phyloP scores from a whole-genome alignment of 2,329 filamentous ascomycete species.

The Fusarium phyllophilum region DNA sequence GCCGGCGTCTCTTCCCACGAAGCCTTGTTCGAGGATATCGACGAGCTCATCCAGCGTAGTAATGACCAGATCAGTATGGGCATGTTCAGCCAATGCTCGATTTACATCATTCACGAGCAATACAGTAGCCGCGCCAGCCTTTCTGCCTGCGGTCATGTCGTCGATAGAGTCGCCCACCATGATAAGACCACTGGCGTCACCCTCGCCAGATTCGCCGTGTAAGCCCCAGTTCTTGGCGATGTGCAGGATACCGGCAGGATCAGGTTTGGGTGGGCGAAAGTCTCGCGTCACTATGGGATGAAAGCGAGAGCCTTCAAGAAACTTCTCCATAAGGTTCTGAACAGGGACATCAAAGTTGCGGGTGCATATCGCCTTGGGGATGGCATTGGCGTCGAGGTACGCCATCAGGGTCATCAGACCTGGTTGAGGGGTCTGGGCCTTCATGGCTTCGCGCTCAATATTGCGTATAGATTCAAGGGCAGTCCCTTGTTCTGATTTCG shows the following conservation, averaged over 20 bases:
- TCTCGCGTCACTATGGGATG: constrained; percentile 85
- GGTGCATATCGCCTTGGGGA: constrained; percentile 90
- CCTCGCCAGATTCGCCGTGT: constrained; percentile 38
- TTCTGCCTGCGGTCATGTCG: constrained; percentile 88
- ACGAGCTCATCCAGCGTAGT: constrained; percentile 79
- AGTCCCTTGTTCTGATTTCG: constrained; percentile 64
- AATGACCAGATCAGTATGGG: constrained; percentile 81
- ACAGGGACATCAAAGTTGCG: constrained; percentile 91
- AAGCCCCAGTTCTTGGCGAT: constrained; percentile 83
- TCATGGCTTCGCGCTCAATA: constrained; percentile 87
- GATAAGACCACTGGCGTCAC: constrained; percentile 61
- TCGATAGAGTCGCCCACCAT: constrained; percentile 87
- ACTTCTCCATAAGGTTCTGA: constrained; percentile 77
- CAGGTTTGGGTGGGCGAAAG: constrained; percentile 84
- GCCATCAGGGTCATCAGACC: constrained; percentile 82
- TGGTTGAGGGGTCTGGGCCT: constrained; percentile 80
- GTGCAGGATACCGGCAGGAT: constrained; percentile 87
- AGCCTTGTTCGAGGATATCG: constrained; percentile 78
- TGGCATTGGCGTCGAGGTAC: constrained; percentile 74
- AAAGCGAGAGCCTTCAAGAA: constrained; percentile 75
- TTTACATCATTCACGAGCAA: constrained; percentile 88
- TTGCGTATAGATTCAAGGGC: constrained; percentile 79
- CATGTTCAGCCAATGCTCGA: constrained; percentile 72
- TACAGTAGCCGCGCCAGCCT: constrained; percentile 90
- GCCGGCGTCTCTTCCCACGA: constrained; percentile 61